Conservation (phyloP, 2,329 filamentous ascomycete genomes). For the Pyrenochaeta sp. region DNA sequence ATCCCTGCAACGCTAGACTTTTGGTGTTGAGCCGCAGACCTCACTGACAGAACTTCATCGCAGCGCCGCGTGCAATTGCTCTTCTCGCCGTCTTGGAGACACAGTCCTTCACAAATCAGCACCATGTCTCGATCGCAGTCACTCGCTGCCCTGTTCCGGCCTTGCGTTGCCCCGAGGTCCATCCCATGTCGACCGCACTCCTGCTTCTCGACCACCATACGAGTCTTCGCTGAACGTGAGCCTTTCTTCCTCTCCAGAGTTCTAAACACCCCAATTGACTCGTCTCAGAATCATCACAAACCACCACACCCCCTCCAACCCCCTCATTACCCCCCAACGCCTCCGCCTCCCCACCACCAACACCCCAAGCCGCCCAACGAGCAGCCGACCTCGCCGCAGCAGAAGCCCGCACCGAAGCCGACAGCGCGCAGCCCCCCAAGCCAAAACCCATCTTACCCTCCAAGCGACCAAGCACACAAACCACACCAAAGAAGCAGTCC, state of each 20-base stretch:
- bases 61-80: background rate
- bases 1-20: slow-evolving; percentile 46
- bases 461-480: slow-evolving; percentile 8
- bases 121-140: slow-evolving; percentile 47
- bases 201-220: slow-evolving; percentile 49
- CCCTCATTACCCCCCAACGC: slow-evolving; percentile 23
- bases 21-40: slow-evolving; percentile 39
- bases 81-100: no score
- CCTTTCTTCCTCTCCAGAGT: no score
- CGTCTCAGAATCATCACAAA: slow-evolving; percentile 25
- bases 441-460: slow-evolving; percentile 33
- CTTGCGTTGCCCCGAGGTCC: slow-evolving; percentile 47
- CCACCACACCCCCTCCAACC: slow-evolving; percentile 34
- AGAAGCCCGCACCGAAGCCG: slow-evolving; percentile 43
- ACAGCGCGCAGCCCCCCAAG: slow-evolving; percentile 37
- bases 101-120: background rate
- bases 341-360: slow-evolving; percentile 40
- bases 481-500: slow-evolving; percentile 4
- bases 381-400: slow-evolving; percentile 42
- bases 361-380: slow-evolving; percentile 35
- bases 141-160: slow-evolving; percentile 50
- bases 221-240: slow-evolving; percentile 38
- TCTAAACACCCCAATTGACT: no score
- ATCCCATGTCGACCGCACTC: slow-evolving; percentile 48
- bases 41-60: slow-evolving; percentile 14